A percentile compares a stretch with the other conserved stretches of the same genome.
These are phyloP conservation scores for Lachnellula hyalina DNA, from an alignment of 2,329 filamentous ascomycete species.

Conservation along the genomic window DNA sequence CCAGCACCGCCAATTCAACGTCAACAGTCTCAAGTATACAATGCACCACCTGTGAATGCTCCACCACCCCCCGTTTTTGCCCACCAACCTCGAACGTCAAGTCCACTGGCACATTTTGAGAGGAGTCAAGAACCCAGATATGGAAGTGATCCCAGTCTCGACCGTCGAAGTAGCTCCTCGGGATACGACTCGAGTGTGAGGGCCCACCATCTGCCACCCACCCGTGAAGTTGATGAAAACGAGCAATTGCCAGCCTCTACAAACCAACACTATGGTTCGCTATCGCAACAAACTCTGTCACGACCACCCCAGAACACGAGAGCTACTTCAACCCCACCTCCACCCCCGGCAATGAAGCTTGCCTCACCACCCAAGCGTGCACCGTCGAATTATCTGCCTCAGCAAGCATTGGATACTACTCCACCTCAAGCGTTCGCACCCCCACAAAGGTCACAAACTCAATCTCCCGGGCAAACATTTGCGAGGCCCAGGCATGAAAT, in stretches of 20 bases:
- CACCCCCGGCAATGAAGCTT: constrained; percentile 37
- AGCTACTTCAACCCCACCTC: constrained; percentile 44
- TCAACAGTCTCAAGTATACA: constrained; percentile 15
- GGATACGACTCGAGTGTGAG: constrained; percentile 50
- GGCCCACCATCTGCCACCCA: constrained; percentile 49
- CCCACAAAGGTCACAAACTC: constrained; percentile 56
- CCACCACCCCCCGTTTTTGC: constrained; percentile 44
- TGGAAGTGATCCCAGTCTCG: constrained; percentile 37
- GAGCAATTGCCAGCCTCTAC: constrained; percentile 27
- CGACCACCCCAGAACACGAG: constrained; percentile 32
- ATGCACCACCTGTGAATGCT: constrained; percentile 26
- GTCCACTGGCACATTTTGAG: constrained; percentile 61
- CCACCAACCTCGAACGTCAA: constrained; percentile 60
- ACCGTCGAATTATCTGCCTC: constrained; percentile 46
- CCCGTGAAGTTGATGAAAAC: constrained; percentile 58
- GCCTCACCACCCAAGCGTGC: constrained; percentile 52
- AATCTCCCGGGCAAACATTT: constrained; percentile 53
- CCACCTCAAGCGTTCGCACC: constrained; percentile 39
- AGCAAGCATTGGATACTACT: constrained; percentile 25
- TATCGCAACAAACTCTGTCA: constrained; percentile 17
- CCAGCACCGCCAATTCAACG: constrained; percentile 35
- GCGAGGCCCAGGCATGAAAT: constrained; percentile 40
- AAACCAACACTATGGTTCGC: constrained; percentile 4
- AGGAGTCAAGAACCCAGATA: constrained; percentile 30
- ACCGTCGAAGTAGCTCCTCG: constrained; percentile 47